Evolutionary conservation across 202 grass and related monocot species (phyloP), one percentile per base, ranked within the genome.

Genomic region (Eragrostis tef): DNA sequence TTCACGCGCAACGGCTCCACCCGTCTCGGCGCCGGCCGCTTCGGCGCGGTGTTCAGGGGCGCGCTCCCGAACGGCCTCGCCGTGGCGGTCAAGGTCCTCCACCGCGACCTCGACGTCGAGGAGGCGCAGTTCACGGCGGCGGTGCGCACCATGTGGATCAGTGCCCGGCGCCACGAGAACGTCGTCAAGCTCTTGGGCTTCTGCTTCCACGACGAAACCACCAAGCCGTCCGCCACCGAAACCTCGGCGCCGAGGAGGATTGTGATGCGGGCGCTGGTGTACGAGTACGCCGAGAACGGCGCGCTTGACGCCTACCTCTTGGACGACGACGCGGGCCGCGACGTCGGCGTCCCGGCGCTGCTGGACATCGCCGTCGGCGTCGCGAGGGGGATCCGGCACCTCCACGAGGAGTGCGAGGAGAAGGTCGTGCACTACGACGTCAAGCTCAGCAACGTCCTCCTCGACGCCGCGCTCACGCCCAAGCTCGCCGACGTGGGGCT

Each of bases 401-500:
- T 97, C 25, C 91, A 97, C 57, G 91, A 92, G 77, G 94, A 97
- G 76, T 97, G 94, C 72, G 85, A 94, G 62, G 89, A 97, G 68
- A 79, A 65, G 86, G 92, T 97, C 51, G 76, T 97, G 36, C 94
- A 97, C 75, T 97, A 97, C 25, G 94, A 97, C 64, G 94, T 97
- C 75, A 97, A 97, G 67, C 94, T 91, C 4, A 64, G 71, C 1
- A 97, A 97, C 39, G 73, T 94, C 13, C 94, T 97, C 1, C 80
- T 97, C 31, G 34, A 39, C 34, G 34, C 34, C 34, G 34, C 34
- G 34, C 34, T 39, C 34, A 39, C 34, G 34, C 34, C 34, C 34
- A 39, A 39, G 34, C 3, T 39, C 34, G 34, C 6, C 3, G 34
- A 39, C 34, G 34, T 39, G 4, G 34, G 34, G 34, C 34, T 39